Conservation (phyloP, 306 rosid species). For the Morella rubra region DNA sequence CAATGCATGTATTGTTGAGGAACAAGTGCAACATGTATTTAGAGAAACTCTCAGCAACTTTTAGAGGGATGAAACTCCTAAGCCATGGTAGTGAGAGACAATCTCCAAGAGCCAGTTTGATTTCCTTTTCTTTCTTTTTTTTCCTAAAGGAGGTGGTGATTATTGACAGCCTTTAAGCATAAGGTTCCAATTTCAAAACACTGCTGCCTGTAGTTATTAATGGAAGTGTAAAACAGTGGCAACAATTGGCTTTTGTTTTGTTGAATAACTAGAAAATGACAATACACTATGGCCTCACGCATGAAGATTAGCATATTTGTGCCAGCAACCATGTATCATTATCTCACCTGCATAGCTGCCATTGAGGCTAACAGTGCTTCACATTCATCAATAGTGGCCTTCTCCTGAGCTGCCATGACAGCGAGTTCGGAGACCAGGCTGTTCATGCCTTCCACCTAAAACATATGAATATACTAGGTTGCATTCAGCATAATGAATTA, state of each 20-base stretch:
- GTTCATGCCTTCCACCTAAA: constrained; percentile 72
- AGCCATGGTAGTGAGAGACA: not conserved
- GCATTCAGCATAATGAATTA: constrained; percentile 22
- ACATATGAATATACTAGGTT: constrained; percentile 21
- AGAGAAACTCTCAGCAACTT: not conserved
- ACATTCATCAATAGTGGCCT: constrained; percentile 85
- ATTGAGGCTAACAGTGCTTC: constrained; percentile 67
- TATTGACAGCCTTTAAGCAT: not conserved
- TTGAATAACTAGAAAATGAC: not conserved
- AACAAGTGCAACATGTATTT: not conserved
- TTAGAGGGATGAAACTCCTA: not conserved
- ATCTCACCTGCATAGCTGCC: constrained; percentile 80
- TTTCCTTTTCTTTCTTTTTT: too few relatives aligned
- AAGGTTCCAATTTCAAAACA: not conserved
- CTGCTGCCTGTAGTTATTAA: not conserved
- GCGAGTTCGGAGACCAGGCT: constrained; percentile 80
- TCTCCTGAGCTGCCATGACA: constrained; percentile 70
- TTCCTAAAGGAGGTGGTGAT: not conserved
- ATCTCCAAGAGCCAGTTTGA: not conserved
- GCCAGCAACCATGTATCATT: constrained; percentile 13
- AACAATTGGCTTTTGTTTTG: not conserved
- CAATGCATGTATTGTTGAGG: not conserved
- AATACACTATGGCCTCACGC: not conserved
- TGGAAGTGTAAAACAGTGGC: not conserved
- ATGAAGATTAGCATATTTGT: not conserved